phyloP scores from a whole-genome alignment of 768 basidiomycete species.

The Trametes cinnabarina region DNA sequence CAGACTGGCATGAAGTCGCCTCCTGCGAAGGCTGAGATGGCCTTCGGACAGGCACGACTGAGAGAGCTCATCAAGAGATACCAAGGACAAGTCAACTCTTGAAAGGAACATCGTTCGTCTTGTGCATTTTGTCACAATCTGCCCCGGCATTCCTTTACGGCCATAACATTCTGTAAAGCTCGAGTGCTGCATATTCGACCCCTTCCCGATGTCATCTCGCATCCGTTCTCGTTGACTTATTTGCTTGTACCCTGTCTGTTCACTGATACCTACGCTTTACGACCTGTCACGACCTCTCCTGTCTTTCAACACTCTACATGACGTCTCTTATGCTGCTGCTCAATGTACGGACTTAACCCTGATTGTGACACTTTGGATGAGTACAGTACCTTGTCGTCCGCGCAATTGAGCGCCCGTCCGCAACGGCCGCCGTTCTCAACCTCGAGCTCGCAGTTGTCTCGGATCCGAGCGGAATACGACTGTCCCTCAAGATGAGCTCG shows the following conservation, averaged over 20 bases:
- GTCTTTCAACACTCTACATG: not conserved
- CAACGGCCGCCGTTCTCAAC: too few relatives aligned
- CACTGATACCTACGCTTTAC: conserved; percentile 12
- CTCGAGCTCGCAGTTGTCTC: too few relatives aligned
- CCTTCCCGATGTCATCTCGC: not conserved
- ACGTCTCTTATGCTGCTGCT: not conserved
- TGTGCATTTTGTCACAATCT: too few relatives aligned
- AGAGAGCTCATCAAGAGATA: conserved; percentile 83
- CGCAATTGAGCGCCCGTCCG: too few relatives aligned
- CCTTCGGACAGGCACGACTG: conserved; percentile 74
- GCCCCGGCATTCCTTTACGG: too few relatives aligned
- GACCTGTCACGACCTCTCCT: conserved; percentile 15
- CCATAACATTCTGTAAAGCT: too few relatives aligned
- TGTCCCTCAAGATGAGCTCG: too few relatives aligned
- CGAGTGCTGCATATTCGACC: too few relatives aligned
- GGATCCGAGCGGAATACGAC: too few relatives aligned
- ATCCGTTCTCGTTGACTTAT: conserved; percentile 14
- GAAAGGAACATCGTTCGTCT: not conserved
- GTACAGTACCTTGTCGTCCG: too few relatives aligned
- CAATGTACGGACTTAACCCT: not conserved
- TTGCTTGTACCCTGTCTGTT: not conserved
- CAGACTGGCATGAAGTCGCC: conserved; percentile 14
- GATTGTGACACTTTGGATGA: too few relatives aligned
- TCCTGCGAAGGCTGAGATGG: conserved; percentile 44
- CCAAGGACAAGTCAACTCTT: conserved; percentile 41